Evolutionary conservation across 2,329 filamentous ascomycete genomes (phyloP), one percentile per base, ranked within the genome.

Genomic region (Trichoderma endophyticum): DNA sequence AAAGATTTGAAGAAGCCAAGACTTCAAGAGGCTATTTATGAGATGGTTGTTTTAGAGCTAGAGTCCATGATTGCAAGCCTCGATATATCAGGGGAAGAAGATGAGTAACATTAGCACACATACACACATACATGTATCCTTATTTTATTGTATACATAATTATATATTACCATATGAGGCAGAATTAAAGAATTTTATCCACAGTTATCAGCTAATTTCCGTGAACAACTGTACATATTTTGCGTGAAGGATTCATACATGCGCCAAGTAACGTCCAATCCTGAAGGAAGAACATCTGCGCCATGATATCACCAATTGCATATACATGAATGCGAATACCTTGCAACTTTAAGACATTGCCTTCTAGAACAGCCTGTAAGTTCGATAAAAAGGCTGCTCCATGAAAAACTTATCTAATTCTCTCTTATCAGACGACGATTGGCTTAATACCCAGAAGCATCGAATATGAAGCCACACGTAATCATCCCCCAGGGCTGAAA

Each of bases 51-150:
- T 4, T 26, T 67, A 5, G 51, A 67, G 15, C 24, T 67, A 9
- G 64, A 67, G 51, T 59, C 51, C 32, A 67, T 67, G 64, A 67
- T 67, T 59, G 64, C 64, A 9, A 59, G 51, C 4, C 51, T 67
- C 2, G 64, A 67, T 30, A 59, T 67, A 7, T 67, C 64, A 30
- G 32, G 6, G 11, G 51, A 43, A n/a, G 39, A 43, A 43, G 39
- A 43, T n/a, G 39, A 67, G 1, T 57, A 18, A 26, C 15, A 24
- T 1, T n/a, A 43, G 15, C 39, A 43, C 39, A 43, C 18, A n/a
- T n/a, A 43, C 39, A 4, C 4, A 28, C 28, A 5, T 28, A 34
- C 1, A 57, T 12, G 3, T 30, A 30, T 59, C 2, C 8, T n/a
- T 21, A 21, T 30, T 11, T 9, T 18, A 32, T 32, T n/a, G 15